Percentiles rank a stretch among this genome's conserved stretches.
phyloP scores from a whole-genome alignment of 176 grass and related monocot genomes.

The Bonia amplexicaulis region DNA sequence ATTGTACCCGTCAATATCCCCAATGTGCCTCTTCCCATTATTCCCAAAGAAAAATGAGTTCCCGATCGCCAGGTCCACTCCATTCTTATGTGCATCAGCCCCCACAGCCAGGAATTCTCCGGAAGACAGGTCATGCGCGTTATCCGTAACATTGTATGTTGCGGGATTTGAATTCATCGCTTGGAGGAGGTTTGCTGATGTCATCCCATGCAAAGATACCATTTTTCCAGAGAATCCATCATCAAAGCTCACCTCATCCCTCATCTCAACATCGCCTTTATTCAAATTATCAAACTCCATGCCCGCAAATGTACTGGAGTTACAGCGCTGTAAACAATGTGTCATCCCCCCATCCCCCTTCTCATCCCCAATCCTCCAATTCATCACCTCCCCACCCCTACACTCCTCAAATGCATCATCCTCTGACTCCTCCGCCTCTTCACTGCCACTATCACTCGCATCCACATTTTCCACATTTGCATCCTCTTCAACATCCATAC shows the following conservation, averaged over 20 bases:
- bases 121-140: constrained; percentile 50
- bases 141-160: constrained; percentile 42
- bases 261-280: constrained; percentile 55
- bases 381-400: constrained; percentile 40
- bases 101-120: constrained; percentile 78
- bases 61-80: constrained; percentile 26
- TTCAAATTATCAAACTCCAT: constrained; percentile 91
- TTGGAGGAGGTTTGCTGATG: constrained; percentile 79
- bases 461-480: constrained; percentile 33
- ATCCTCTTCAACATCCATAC: constrained; percentile 39
- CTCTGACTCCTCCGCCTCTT: constrained; percentile 33
- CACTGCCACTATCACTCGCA: constrained; percentile 33
- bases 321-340: constrained; percentile 49
- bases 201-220: constrained; percentile 66
- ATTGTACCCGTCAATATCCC: constrained; percentile 64
- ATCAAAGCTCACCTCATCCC: constrained; percentile 39
- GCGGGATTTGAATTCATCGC: constrained; percentile 49
- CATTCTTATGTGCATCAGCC: constrained; percentile 56
- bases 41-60: constrained; percentile 57
- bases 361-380: constrained; percentile 49
- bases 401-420: constrained; percentile 43
- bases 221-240: constrained; percentile 52
- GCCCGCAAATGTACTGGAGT: constrained; percentile 35
- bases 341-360: constrained; percentile 34
- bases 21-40: constrained; percentile 70